Conservation (phyloP, 192 early-diverging fungal species). For the Blastocladiella britannica region DNA sequence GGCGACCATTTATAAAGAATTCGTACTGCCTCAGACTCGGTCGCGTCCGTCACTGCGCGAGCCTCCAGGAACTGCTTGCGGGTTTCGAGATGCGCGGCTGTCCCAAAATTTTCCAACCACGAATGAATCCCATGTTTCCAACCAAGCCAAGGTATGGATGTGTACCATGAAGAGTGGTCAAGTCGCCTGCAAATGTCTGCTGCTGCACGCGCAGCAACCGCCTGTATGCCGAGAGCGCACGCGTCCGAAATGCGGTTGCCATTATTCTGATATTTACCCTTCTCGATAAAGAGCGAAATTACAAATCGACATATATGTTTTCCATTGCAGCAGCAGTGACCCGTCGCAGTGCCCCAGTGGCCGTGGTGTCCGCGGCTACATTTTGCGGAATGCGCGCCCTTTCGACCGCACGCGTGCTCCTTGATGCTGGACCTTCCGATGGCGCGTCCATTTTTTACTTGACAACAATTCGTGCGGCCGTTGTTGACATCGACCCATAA, state of each 20-base stretch:
- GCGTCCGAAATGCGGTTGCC: constrained; percentile 12
- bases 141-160: too few relatives aligned
- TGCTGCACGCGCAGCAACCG: constrained; percentile 14
- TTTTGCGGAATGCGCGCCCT: constrained; percentile 15
- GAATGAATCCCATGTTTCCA: too few relatives aligned
- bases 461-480: too few relatives aligned
- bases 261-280: too few relatives aligned
- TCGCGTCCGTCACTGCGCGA: not conserved
- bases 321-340: constrained; percentile 13
- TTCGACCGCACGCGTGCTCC: too few relatives aligned
- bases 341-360: constrained; percentile 8
- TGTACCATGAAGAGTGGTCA: not conserved
- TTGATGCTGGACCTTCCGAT: too few relatives aligned
- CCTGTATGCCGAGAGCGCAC: constrained; percentile 17
- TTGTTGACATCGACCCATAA: too few relatives aligned
- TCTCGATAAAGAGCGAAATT: too few relatives aligned
- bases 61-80: not conserved
- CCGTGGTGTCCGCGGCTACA: constrained; percentile 11
- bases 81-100: not conserved
- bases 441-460: too few relatives aligned
- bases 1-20: too few relatives aligned
- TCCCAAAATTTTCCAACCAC: too few relatives aligned
- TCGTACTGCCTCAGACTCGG: not conserved
- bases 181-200: constrained; percentile 14
- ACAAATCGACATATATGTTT: constrained; percentile 6